Evolutionary conservation across 108 stramenopile species (phyloP).

Genomic region (Aurantiochytrium sp.): DNA sequence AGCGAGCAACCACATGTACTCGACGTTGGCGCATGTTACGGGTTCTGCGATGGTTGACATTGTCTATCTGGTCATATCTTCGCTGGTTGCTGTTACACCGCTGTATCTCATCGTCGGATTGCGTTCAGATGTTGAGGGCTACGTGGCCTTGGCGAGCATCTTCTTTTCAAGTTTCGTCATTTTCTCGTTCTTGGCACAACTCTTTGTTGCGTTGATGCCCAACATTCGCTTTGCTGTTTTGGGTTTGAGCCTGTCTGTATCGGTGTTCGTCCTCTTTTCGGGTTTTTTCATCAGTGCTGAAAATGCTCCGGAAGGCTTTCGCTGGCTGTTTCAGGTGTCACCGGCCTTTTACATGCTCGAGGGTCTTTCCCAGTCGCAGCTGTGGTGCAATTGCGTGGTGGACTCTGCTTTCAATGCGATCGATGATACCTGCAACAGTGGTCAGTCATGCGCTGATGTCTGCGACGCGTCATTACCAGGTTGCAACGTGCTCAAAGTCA

Average conservation of each 20-base stretch:
- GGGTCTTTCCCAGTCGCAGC: neutral
- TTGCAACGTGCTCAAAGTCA: neutral
- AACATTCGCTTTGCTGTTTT: neutral
- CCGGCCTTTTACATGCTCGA: neutral
- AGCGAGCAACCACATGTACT: constrained; percentile 40
- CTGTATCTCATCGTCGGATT: neutral
- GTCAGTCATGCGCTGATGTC: neutral
- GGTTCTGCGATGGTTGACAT: neutral
- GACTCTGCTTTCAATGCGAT: neutral
- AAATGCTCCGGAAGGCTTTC: neutral
- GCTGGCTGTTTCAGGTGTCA: neutral
- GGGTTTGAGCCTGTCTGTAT: neutral
- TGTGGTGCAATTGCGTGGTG: neutral
- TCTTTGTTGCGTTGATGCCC: neutral
- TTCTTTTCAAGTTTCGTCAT: neutral
- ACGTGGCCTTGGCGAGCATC: neutral
- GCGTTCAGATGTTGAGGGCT: neutral
- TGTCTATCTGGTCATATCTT: neutral
- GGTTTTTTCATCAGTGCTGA: constrained; percentile 25
- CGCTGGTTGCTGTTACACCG: neutral
- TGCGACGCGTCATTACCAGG: neutral
- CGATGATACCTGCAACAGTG: neutral
- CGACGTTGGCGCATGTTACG: neutral
- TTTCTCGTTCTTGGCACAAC: neutral
- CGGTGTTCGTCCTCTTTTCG: neutral